phyloP scores from a whole-genome alignment of 2,329 filamentous ascomycete genomes.

The Cadophora malorum region DNA sequence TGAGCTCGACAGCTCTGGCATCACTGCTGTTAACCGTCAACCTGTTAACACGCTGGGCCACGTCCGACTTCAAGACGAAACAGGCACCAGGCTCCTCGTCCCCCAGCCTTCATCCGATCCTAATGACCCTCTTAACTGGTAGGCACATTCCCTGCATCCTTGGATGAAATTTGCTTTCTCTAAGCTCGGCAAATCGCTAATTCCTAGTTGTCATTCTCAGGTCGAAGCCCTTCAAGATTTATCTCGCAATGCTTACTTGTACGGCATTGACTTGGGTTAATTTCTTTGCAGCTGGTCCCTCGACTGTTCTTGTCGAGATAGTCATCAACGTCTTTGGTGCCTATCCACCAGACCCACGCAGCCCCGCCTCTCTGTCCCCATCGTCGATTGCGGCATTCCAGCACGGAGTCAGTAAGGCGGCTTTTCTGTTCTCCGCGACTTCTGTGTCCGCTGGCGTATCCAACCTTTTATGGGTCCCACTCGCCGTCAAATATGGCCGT shows the following conservation, averaged over 20 bases:
- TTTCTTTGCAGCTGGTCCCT: conserved; percentile 38
- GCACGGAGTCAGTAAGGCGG: conserved; percentile 32
- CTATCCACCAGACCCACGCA: neutral
- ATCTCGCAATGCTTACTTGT: conserved; percentile 34
- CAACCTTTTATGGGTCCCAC: conserved; percentile 38
- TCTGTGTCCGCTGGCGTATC: conserved; percentile 33
- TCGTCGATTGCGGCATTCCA: conserved; percentile 14
- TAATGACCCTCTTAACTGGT: neutral
- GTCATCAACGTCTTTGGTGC: conserved; percentile 35
- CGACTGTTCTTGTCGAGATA: conserved; percentile 35
- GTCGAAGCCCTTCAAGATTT: conserved; percentile 25
- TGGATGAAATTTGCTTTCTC: no score
- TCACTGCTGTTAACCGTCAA: no score
- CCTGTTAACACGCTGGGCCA: neutral
- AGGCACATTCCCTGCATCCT: no score
- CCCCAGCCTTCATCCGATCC: neutral
- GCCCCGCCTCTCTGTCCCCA: neutral
- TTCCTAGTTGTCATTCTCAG: no score
- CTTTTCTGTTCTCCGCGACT: conserved; percentile 38
- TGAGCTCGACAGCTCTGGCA: neutral
- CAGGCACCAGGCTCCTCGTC: neutral
- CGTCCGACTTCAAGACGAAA: neutral
- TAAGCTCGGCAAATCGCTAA: no score
- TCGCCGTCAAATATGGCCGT: conserved; percentile 39
- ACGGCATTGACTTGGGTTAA: conserved; percentile 38